Base-by-base conservation (phyloP, 768 basidiomycete species). In the Lanmaoa rubissima region DNA sequence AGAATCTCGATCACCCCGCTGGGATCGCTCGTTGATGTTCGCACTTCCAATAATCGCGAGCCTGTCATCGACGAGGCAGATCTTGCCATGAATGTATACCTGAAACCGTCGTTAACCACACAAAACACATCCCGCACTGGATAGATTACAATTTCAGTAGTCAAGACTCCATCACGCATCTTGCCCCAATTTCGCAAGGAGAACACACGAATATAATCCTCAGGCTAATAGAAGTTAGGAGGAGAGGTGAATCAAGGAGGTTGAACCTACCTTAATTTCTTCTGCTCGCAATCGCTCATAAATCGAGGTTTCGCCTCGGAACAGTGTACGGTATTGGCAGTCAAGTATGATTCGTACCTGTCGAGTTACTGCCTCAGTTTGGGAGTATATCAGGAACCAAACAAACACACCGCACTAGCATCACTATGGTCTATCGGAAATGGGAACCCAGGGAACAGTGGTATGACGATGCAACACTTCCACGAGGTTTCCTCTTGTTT, bases 1-100 rank as follows among this genome's bases (percentile, higher is more conserved):
- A 3, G 96, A 98, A 72, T 99, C 97, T 31, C 97, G 87, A 70
- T 99, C 96, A 24, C 97, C 97, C 31, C 93, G 82, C 67, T 92
- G 92, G 14, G 93, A 96, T 38, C 97, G 85, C 69, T 99, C 97
- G 68, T 99, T 98, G 76, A 99, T 94, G 70, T 97, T 98, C 17
- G 96, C 96, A 53, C 93, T 94, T 16, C 94, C 94, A 61, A 97
- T 97, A 67, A 97, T 94, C 34, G 84, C 94, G 55, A 94, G 76
- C 51, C 97, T 86, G 69, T 99, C 96, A 69, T 99, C 97, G 5
- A 98, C 94, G 53, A 98, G 86, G 63, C 87, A 88, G 19, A 79
- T 52, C 61, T 76, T 64, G 31, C 44, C 90, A 68, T 96, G 94
- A 59, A 96, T 92, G 73, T 97, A 95, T 21, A 96, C 86, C 85